Percentiles rank a stretch among this genome's conserved stretches.
These are phyloP conservation scores for Boletus insuetus DNA, from an alignment of 768 basidiomycete species.

Conservation along the genomic window DNA sequence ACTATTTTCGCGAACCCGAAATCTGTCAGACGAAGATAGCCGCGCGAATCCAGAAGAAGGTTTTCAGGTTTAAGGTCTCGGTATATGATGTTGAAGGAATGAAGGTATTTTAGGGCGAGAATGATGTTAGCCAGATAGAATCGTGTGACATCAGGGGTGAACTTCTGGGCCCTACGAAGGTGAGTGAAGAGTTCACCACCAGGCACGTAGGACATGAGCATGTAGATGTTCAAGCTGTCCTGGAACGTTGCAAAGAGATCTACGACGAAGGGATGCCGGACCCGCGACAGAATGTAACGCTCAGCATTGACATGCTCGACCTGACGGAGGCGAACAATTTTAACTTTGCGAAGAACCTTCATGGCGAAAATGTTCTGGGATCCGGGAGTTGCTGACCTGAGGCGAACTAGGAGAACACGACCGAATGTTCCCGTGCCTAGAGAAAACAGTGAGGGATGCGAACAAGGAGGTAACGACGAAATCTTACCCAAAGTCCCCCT, in stretches of 20 bases:
- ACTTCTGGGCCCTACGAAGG: constrained; percentile 88
- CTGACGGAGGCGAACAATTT: constrained; percentile 87
- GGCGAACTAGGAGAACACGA: constrained; percentile 85
- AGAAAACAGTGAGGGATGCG: neutral
- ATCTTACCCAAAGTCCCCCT: constrained; percentile 67
- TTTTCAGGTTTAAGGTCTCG: constrained; percentile 99
- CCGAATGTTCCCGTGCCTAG: constrained; percentile 97
- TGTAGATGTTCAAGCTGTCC: constrained; percentile 95
- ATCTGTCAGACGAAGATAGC: constrained; percentile 93
- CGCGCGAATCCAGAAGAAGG: constrained; percentile 88
- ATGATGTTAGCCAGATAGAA: constrained; percentile 98
- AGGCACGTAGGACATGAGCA: constrained; percentile 94
- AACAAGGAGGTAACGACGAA: constrained; percentile 17
- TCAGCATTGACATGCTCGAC: constrained; percentile 98
- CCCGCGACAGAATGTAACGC: constrained; percentile 86
- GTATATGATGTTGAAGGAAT: constrained; percentile 96
- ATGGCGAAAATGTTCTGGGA: constrained; percentile 67
- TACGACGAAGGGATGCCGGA: constrained; percentile 94
- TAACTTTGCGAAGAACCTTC: constrained; percentile 85
- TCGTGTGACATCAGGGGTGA: constrained; percentile 95
- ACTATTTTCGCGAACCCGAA: constrained; percentile 99
- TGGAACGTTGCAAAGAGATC: constrained; percentile 95
- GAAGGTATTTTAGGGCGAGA: constrained; percentile 91
- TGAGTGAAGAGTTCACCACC: constrained; percentile 98
- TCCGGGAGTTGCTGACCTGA: constrained; percentile 49